Base-by-base conservation (phyloP, 805 yeast species). In the Zygoascus flipseniorum region DNA sequence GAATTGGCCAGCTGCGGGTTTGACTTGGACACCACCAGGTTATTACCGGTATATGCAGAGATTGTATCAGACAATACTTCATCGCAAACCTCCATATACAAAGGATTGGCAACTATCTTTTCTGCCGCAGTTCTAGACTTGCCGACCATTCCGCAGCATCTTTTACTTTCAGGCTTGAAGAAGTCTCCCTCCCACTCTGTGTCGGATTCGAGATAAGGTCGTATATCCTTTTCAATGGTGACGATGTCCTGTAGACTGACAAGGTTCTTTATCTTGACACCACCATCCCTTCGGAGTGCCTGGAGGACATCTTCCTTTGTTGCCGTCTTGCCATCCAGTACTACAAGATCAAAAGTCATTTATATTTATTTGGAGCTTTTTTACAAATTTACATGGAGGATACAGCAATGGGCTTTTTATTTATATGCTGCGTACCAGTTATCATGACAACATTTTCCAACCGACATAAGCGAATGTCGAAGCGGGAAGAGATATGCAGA, bases 131-230 rank as follows among this genome's bases (percentile, higher is more conserved):
- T 51, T 23, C 28, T 16, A 19, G 53, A 51, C 6, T 44, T 46
- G 5, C 44, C 51, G 5, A 51, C 50, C 39, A 51, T 26, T 8
- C 50, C 50, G 32, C 41, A 44, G 23, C 43, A 19, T 31, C 53
- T 41, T 35, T 32, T 44, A 23, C 43, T 51, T 28, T 51, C 35
- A 9, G 51, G 41, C 23, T 32, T 18, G 31, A 51, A 51, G 19
- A 51, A 26, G 11, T 32, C 26, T 14, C 53, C 53, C 16, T 51
- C 53, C 53, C 53, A 51, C n/a, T 5, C 32, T 9, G 9, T 26
- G 23, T 51, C 53, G 13, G 50, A 5, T 13, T 51, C 53, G 20
- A 51, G 44, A 19, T 46, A 23, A 14, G 53, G 53, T 31, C 53
- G 23, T 2, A 51, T 5, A 9, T 51, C 53, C 43, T 45, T 44